phyloP scores from a whole-genome alignment of 345 rosid species.

The Clausena lansium region DNA sequence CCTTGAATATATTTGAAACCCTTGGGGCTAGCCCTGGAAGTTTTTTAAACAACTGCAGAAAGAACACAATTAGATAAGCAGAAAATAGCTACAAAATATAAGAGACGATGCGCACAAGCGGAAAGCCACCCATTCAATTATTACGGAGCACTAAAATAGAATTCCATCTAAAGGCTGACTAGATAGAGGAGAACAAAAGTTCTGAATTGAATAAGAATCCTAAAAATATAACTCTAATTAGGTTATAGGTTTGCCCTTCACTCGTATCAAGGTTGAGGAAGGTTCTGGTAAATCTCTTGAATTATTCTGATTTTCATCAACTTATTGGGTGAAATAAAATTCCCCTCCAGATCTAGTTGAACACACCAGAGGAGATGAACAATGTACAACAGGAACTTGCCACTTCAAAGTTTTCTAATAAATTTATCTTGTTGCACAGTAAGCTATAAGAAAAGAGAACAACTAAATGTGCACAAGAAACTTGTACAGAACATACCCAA shows the following conservation, averaged over 20 bases:
- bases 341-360: too few relatives aligned
- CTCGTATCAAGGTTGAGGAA: too few relatives aligned
- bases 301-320: too few relatives aligned
- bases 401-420: too few relatives aligned
- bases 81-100: not conserved
- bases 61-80: not conserved
- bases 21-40: constrained; percentile 78
- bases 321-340: too few relatives aligned
- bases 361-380: too few relatives aligned
- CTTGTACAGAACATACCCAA: constrained; percentile 61
- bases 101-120: not conserved
- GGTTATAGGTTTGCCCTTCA: not conserved
- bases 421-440: not conserved
- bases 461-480: not conserved
- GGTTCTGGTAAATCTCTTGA: too few relatives aligned
- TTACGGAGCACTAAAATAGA: not conserved
- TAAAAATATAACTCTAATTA: not conserved
- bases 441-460: not conserved
- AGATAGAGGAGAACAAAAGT: not conserved
- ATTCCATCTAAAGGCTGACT: not conserved
- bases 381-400: too few relatives aligned
- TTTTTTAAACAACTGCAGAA: constrained; percentile 69
- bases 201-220: not conserved
- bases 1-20: constrained; percentile 71
- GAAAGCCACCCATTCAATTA: not conserved